Evolutionary conservation across 2,329 filamentous ascomycete species (phyloP), one percentile per base, ranked within the genome.

Genomic region (Cladophialophora yegresii): DNA sequence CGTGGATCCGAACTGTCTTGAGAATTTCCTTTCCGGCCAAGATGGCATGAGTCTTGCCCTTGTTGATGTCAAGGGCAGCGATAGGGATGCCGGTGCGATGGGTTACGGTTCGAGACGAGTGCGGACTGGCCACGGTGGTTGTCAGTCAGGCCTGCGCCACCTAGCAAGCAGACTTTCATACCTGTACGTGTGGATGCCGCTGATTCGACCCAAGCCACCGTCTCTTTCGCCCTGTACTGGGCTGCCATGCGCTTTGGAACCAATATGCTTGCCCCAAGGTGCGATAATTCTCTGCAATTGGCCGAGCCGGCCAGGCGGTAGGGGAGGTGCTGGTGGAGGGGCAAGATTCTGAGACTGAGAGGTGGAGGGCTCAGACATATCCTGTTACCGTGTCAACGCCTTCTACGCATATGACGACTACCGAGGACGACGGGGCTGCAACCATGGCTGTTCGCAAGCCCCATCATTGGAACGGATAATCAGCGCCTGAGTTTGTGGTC

Each of bases 81-180:
- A 89, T 87, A 67, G 85, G 82, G 59, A 88, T 82, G 53, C 85
- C 85, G n/a, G 86, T 88, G 70, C 82, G 84, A 75, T 88, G 85
- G 71, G 81, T 84, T 63, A 85, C 80, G 69, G 85, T 83, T 71
- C 83, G 82, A 49, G 64, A 64, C 33, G 54, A 61, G 49, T 58
- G 56, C 36, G 58, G 56, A 56, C 63, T 65, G 57, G 36, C n/a
- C 13, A 49, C 55, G 45, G 6, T 40, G 28, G 30, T 56, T 30
- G 58, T 67, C 54, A 67, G 65, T 49, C 45, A 81, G 82, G 63
- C 78, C 79, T 63, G 79, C 78, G 51, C 80, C 77, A 64, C 79
- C 82, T 66, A 55, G 40, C 33, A 33, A 32, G 61, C 28, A 47
- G 43, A 23, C 28, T 47, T n/a, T 56, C 66, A 54, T 56, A 51